A percentile compares a stretch with the other conserved stretches of the same genome.
Evolutionary conservation across 768 basidiomycete genomes (phyloP).

Genomic region (Tricholoma sp.): DNA sequence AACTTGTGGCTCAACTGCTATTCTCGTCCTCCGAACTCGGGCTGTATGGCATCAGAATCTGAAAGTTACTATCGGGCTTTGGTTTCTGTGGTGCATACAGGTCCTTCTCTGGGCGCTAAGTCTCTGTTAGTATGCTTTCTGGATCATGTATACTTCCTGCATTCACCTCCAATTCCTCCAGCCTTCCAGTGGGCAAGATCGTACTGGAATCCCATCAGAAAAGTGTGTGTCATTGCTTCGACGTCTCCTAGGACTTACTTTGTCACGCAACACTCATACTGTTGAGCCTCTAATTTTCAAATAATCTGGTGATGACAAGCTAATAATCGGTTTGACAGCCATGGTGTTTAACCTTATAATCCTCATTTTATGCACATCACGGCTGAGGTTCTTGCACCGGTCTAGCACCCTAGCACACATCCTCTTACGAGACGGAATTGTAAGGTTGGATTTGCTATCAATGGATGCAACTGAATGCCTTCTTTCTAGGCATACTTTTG

Average conservation of each 20-base stretch:
- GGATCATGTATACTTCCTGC: neutral
- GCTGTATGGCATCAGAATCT: conserved; percentile 28
- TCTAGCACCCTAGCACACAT: conserved; percentile 23
- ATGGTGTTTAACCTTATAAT: conserved; percentile 30
- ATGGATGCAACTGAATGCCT: neutral
- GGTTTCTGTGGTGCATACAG: conserved; percentile 22
- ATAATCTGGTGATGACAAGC: neutral
- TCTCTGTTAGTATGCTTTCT: conserved; percentile 6
- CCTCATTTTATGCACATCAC: conserved; percentile 23
- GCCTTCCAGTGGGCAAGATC: conserved; percentile 29
- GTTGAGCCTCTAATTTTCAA: conserved; percentile 12
- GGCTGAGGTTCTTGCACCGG: conserved; percentile 16
- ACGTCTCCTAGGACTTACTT: conserved; percentile 26
- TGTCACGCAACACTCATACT: conserved; percentile 26
- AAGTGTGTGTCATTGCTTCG: conserved; percentile 26
- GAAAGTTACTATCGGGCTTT: conserved; percentile 19
- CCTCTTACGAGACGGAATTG: conserved; percentile 28
- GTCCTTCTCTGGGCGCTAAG: conserved; percentile 28
- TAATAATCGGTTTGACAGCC: conserved; percentile 14
- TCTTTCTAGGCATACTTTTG: conserved; percentile 24
- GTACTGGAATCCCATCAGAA: conserved; percentile 22
- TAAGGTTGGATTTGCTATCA: conserved; percentile 6
- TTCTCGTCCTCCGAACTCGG: conserved; percentile 27
- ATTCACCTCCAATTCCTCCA: conserved; percentile 4
- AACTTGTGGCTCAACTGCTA: conserved; percentile 27